A percentile compares a stretch with the other conserved stretches of the same genome.
These are phyloP conservation scores for Suillus hirtellus DNA, from an alignment of 768 basidiomycete species.

Conservation along the genomic window DNA sequence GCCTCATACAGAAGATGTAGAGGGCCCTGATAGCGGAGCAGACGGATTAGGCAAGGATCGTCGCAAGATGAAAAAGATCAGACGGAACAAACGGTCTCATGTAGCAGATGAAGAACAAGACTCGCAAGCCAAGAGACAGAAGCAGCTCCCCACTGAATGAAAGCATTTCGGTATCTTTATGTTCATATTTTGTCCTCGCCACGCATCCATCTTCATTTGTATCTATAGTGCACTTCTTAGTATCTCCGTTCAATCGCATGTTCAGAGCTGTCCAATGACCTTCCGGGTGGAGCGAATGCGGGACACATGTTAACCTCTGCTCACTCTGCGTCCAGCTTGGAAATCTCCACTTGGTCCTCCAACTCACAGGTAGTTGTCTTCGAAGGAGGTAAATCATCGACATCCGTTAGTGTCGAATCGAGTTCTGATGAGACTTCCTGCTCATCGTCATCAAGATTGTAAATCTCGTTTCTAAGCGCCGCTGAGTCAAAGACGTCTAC, in stretches of 20 bases:
- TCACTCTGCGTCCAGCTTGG: neutral
- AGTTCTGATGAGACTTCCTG: neutral
- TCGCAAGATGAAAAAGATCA: conserved; percentile 11
- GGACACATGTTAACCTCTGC: neutral
- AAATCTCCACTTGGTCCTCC: neutral
- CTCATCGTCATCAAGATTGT: conserved; percentile 14
- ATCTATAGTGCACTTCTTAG: conserved; percentile 2
- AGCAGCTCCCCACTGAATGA: conserved; percentile 1
- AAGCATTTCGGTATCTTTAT: conserved; percentile 10
- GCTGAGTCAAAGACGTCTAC: conserved; percentile 26
- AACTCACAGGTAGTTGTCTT: conserved; percentile 1
- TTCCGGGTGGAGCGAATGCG: neutral
- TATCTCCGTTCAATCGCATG: conserved; percentile 6
- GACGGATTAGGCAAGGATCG: conserved; percentile 13
- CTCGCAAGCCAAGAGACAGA: conserved; percentile 11
- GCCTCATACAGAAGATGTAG: conserved; percentile 30
- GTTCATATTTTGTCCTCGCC: conserved; percentile 9
- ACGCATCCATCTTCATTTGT: conserved; percentile 5
- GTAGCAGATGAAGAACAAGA: conserved; percentile 7
- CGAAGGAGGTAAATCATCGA: neutral
- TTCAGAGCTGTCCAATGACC: conserved; percentile 5
- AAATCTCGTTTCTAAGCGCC: conserved; percentile 21
- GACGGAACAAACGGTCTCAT: conserved; percentile 12
- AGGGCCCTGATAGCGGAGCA: conserved; percentile 30
- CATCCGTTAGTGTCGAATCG: neutral